phyloP scores from a whole-genome alignment of 169 alveolate genomes.

The Perkinsus olseni region DNA sequence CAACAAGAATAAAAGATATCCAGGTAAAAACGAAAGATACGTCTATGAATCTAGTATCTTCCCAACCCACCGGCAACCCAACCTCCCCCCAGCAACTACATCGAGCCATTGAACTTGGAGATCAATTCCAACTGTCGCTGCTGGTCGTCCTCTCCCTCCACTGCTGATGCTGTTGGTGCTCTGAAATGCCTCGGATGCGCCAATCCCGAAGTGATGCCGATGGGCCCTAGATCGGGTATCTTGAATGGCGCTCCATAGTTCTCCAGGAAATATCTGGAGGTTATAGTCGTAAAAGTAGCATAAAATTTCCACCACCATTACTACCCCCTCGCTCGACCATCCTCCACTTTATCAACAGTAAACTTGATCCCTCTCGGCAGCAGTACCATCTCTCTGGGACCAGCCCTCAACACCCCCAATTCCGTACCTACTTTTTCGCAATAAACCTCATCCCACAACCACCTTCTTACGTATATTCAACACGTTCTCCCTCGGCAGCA shows the following conservation, averaged over 20 bases:
- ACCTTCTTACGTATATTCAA: constrained; percentile 48
- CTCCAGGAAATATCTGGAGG: constrained; percentile 60
- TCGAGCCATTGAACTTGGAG: constrained; percentile 38
- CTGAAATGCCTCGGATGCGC: constrained; percentile 67
- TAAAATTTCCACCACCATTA: not conserved
- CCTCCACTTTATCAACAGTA: constrained; percentile 15
- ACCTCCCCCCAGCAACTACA: no score
- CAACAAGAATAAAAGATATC: no score
- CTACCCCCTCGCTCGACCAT: not conserved
- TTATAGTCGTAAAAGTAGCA: not conserved
- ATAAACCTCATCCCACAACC: not conserved
- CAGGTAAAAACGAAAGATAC: no score
- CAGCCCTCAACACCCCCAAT: constrained; percentile 37
- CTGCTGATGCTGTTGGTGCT: constrained; percentile 35
- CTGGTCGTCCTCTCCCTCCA: constrained; percentile 45
- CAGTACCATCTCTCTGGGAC: constrained; percentile 44
- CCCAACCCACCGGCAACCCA: no score
- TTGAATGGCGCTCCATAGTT: constrained; percentile 51
- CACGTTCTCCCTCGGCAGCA: constrained; percentile 59
- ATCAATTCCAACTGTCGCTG: constrained; percentile 26
- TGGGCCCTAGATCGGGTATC: constrained; percentile 72
- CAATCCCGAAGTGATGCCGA: constrained; percentile 58
- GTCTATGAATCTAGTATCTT: no score
- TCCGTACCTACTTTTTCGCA: constrained; percentile 13
- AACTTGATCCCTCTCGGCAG: constrained; percentile 49